Evolutionary conservation across 208 protist genomes (phyloP), one percentile per base, ranked within the genome.

Genomic region (Leishmania aethiopica): DNA sequence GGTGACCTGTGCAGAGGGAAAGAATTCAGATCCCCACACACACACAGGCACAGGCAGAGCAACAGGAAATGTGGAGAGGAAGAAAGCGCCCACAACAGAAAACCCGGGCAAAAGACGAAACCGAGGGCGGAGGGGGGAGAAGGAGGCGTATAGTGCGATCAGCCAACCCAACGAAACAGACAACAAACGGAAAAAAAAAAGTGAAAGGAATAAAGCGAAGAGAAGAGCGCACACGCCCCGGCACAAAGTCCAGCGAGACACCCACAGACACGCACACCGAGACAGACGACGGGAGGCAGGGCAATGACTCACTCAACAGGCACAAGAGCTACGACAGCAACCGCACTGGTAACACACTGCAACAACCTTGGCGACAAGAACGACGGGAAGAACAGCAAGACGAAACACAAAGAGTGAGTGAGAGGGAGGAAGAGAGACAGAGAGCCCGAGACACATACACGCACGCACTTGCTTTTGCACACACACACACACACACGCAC

Each of bases 131-230:
- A 57, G 53, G 32, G 42, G 62, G 62, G 32, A 28, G 66, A 17
- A 32, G 51, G 55, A 79, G 67, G 42, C 51, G 62, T 47, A 73
- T 28, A 28, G 73, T 73, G 74, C 66, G 32, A 40, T 77, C 51
- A 40, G 51, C 47, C 72, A 25, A 25, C 42, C 32, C 57, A 62
- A 71, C 40, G n/a, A n/a, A 69, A 15, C 62, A n/a, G 11, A 49
- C 51, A 32, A 75, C 32, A 7, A 25, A 55, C 73, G 32, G 78
- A 49, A 79, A 80, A 64, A 80, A 59, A 40, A 1, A 40, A 80
- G 51, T 6, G 62, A 84, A 49, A 84, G 67, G 72, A 51, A 79
- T 55, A 47, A 53, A 71, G 37, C 53, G 19, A 73, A n/a, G 69
- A 19, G 42, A 73, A n/a, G 69, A 19, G 69, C 69, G 22, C 42